Percentiles rank a stretch among this genome's conserved stretches.
phyloP scores from a whole-genome alignment of 805 yeast genomes.

The Saturnispora besseyi region DNA sequence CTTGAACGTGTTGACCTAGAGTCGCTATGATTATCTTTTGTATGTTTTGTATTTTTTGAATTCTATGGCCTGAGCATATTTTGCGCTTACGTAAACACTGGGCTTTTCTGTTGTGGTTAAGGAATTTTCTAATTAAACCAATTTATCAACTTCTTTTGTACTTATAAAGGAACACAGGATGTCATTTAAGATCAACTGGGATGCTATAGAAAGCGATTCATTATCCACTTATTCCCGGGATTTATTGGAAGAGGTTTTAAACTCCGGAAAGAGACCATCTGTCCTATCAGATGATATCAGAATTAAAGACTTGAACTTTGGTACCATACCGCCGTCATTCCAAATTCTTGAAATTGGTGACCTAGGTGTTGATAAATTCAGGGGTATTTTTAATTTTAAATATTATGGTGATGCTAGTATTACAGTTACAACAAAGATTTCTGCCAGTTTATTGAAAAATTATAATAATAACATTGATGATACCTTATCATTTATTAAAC shows the following conservation, averaged over 20 bases:
- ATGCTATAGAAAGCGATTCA: slow-evolving; percentile 56
- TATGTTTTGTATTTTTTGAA: not conserved
- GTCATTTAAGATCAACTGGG: slow-evolving; percentile 80
- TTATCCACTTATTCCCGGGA: slow-evolving; percentile 55
- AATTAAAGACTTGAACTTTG: slow-evolving; percentile 64
- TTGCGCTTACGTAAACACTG: not conserved
- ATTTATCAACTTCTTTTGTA: too few relatives aligned
- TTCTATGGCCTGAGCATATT: not conserved
- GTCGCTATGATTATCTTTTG: not conserved
- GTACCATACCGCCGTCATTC: slow-evolving; percentile 62
- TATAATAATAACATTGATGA: slow-evolving; percentile 32
- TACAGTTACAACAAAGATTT: slow-evolving; percentile 68
- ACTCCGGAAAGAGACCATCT: slow-evolving; percentile 62
- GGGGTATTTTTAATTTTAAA: slow-evolving; percentile 73
- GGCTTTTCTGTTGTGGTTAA: not conserved
- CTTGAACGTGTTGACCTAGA: slow-evolving; percentile 5
- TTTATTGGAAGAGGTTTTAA: slow-evolving; percentile 60
- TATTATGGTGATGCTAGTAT: slow-evolving; percentile 70
- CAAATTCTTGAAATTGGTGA: slow-evolving; percentile 82
- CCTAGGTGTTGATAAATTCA: slow-evolving; percentile 60
- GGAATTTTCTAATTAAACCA: not conserved
- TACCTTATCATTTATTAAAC: slow-evolving; percentile 43
- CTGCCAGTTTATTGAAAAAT: slow-evolving; percentile 75
- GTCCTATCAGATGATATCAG: slow-evolving; percentile 60
- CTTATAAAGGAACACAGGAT: slow-evolving; percentile 25